Evolutionary conservation across 139 green algal genomes (phyloP), one percentile per base, ranked within the genome.

Genomic region (Pedinophyceae sp.): DNA sequence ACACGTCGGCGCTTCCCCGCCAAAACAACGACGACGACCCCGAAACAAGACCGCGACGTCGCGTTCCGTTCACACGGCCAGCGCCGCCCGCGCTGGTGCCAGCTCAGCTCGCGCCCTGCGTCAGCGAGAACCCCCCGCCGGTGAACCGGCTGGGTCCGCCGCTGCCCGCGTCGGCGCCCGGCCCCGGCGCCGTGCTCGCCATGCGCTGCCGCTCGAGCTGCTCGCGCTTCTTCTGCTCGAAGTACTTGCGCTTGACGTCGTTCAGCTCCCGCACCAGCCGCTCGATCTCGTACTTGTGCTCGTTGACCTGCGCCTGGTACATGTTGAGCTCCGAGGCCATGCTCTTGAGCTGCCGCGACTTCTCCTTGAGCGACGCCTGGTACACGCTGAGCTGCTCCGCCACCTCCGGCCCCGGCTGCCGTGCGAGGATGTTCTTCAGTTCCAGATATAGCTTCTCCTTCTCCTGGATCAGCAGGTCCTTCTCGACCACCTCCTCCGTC

Each of bases 281-380:
- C 58, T 88, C 76, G 28, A 93, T 89, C 61, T 93, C 79, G 60
- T 94, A 90, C 66, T 89, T 93, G 70, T 95, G 89, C 55, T 92
- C 86, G 45, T 83, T 80, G 24, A 83, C 69, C 66, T 92, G 78
- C 20, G 79, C 79, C 67, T 89, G 78, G 64, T 89, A 84, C 82
- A 93, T 93, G 70, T 90, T 93, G 46, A 95, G 79, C 72, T 95
- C 87, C 4, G 54, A 70, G 0, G 79, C 76, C 73, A 95, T 86
- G 6, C 76, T 72, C 75, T 93, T 93, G 62, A 95, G 82, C 68
- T 93, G 83, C 70, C 89, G 88, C 2, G 79, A 86, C 73, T 95
- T 94, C 57, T 92, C 82, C 6, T 79, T 68, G 46, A 94, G 61
- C 41, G 74, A 83, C 28, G 68, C 75, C 68, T 87, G 78, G 60